These are phyloP conservation scores for Lycium barbarum DNA, from an alignment of 257 asterid genomes.

Conservation along the genomic window DNA sequence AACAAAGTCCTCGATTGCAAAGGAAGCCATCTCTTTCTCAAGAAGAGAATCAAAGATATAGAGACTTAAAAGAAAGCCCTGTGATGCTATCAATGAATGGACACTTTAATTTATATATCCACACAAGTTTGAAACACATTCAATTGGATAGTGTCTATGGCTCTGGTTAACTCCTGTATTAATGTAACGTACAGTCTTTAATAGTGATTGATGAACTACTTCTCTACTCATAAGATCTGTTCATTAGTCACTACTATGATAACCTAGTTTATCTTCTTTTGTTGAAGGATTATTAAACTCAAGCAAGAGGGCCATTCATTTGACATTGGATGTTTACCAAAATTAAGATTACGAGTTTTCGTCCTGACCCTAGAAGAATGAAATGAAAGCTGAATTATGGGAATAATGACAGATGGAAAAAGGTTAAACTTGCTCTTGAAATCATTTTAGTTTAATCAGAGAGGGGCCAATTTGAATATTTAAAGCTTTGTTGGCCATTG, in stretches of 20 bases:
- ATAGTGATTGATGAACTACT: conserved; percentile 27
- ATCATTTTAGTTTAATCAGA: not conserved
- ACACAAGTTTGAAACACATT: not conserved
- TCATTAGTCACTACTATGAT: not conserved
- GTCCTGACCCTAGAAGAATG: not conserved
- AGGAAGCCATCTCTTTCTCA: conserved; percentile 69
- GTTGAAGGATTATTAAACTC: not conserved
- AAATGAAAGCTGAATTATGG: not conserved
- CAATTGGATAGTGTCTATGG: conserved; percentile 15
- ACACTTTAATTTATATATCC: not conserved
- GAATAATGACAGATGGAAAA: not conserved
- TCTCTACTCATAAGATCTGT: not conserved
- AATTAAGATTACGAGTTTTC: not conserved
- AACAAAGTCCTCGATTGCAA: conserved; percentile 72
- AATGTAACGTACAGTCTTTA: not conserved
- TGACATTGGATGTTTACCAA: not conserved
- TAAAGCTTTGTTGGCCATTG: not conserved
- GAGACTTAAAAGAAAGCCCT: not conserved
- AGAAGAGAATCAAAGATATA: conserved; percentile 10
- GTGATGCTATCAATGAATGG: conserved; percentile 3
- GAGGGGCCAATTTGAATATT: not conserved
- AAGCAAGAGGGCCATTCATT: too few species aligned
- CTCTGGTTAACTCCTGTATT: not conserved
- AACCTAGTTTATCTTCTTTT: not conserved
- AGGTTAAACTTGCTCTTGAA: not conserved